Percentiles rank a stretch among this genome's conserved stretches.
Evolutionary conservation across 768 basidiomycete species (phyloP).

Genomic region (Lactarius hatsudake): DNA sequence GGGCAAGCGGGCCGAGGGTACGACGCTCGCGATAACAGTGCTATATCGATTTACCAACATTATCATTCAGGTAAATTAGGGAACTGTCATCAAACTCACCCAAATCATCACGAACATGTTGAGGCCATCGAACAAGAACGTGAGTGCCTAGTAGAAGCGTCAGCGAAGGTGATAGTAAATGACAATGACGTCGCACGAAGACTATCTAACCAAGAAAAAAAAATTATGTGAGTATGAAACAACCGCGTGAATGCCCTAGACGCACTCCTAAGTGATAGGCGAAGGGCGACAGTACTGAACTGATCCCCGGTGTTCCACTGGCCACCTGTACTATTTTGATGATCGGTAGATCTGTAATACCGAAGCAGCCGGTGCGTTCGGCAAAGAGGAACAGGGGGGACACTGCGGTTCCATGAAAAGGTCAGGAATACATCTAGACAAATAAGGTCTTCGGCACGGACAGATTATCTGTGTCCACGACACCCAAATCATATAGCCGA

Average conservation of each 20-base stretch:
- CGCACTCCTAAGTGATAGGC: constrained; percentile 23
- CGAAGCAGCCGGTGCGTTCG: constrained; percentile 10
- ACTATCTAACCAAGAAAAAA: constrained; percentile 2
- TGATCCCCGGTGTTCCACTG: neutral
- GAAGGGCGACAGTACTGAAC: neutral
- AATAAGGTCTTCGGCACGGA: neutral
- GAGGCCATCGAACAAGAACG: constrained; percentile 16
- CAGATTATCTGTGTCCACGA: neutral
- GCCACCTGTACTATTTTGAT: neutral
- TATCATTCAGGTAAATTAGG: neutral
- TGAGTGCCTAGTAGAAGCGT: neutral
- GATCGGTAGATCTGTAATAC: constrained; percentile 5
- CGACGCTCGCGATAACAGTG: constrained; percentile 19
- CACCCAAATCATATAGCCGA: constrained; percentile 16
- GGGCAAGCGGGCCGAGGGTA: constrained; percentile 15
- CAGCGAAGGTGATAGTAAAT: neutral
- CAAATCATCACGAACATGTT: constrained; percentile 17
- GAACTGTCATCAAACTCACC: neutral
- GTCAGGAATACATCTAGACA: neutral
- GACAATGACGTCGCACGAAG: constrained; percentile 1
- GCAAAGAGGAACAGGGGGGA: neutral
- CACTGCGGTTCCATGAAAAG: constrained; percentile 6
- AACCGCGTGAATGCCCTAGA: neutral
- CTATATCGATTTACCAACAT: neutral
- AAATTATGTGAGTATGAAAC: neutral